These are phyloP conservation scores for Aphelidium insulamus DNA, from an alignment of 371 early-diverging fungal species.

Conservation along the genomic window DNA sequence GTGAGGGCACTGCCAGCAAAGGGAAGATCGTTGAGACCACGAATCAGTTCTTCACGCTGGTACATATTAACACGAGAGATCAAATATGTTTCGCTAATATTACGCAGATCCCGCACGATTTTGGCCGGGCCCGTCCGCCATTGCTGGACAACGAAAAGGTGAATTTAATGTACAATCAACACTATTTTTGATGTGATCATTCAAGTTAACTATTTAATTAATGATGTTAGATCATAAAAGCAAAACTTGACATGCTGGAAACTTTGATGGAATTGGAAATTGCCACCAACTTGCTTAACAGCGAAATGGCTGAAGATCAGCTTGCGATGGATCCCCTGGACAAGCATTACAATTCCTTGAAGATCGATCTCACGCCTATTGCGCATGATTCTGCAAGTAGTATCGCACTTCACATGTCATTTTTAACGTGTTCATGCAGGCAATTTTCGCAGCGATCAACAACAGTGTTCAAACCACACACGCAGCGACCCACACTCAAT, in stretches of 20 bases:
- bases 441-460: conserved; percentile 21
- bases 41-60: background rate
- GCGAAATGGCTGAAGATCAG: conserved; percentile 7
- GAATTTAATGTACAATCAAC: too few relatives aligned
- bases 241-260: conserved; percentile 31
- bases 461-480: conserved; percentile 21
- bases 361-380: conserved; percentile 17
- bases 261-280: conserved; percentile 29
- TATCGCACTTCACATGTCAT: too few relatives aligned
- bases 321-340: conserved; percentile 20
- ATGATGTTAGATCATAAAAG: conserved; percentile 10
- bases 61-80: conserved; percentile 6
- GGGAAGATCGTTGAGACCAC: conserved; percentile 1
- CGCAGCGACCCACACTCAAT: conserved; percentile 19
- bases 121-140: conserved; percentile 20
- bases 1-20: conserved; percentile 17
- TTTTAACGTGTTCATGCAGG: too few relatives aligned
- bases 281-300: conserved; percentile 21
- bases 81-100: conserved; percentile 24
- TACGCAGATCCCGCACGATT: conserved; percentile 33
- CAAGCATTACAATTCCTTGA: conserved; percentile 17
- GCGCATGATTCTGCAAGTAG: conserved; percentile 15
- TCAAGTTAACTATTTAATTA: too few relatives aligned
- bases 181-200: too few relatives aligned
- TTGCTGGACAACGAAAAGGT: too few relatives aligned